Percentiles rank a stretch among this genome's conserved stretches.
phyloP scores from a whole-genome alignment of 257 asterid species.

The Nicotiana attenuata region DNA sequence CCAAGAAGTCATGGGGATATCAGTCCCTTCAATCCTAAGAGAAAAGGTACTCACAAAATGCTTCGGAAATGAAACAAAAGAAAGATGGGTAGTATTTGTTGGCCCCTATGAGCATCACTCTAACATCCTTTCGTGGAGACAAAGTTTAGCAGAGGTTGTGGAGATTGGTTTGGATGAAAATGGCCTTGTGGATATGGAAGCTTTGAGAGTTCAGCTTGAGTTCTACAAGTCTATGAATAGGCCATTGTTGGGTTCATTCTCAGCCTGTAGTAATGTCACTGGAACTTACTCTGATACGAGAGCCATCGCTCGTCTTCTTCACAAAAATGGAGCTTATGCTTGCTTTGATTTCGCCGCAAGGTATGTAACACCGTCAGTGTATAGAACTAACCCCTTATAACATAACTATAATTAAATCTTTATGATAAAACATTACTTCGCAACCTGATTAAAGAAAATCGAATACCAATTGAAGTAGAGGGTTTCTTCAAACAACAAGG shows the following conservation, averaged over 20 bases:
- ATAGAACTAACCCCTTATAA: too few species aligned
- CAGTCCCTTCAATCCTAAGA: slow-evolving; percentile 46
- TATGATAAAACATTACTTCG: too few species aligned
- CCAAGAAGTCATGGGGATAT: slow-evolving; percentile 66
- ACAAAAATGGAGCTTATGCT: slow-evolving; percentile 51
- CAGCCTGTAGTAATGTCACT: slow-evolving; percentile 77
- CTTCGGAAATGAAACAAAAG: slow-evolving; percentile 18
- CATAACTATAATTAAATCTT: too few species aligned
- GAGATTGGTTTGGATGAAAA: slow-evolving; percentile 52
- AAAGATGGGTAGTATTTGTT: slow-evolving; percentile 60
- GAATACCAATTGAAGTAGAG: too few species aligned
- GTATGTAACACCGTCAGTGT: slow-evolving; percentile 11
- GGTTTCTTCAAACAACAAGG: too few species aligned
- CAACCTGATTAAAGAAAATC: too few species aligned
- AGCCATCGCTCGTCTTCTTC: slow-evolving; percentile 47
- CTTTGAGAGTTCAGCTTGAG: slow-evolving; percentile 29
- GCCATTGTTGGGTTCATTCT: slow-evolving; percentile 62
- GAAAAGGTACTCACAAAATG: slow-evolving; percentile 30
- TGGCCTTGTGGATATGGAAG: slow-evolving; percentile 50
- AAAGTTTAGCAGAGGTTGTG: slow-evolving; percentile 68
- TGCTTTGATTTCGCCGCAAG: slow-evolving; percentile 75
- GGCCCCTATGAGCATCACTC: slow-evolving; percentile 87
- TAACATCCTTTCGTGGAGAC: slow-evolving; percentile 69
- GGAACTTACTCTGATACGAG: slow-evolving; percentile 49
- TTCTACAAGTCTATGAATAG: slow-evolving; percentile 27